phyloP scores from a whole-genome alignment of 208 protist genomes.

The Tritrichomonas foetus region DNA sequence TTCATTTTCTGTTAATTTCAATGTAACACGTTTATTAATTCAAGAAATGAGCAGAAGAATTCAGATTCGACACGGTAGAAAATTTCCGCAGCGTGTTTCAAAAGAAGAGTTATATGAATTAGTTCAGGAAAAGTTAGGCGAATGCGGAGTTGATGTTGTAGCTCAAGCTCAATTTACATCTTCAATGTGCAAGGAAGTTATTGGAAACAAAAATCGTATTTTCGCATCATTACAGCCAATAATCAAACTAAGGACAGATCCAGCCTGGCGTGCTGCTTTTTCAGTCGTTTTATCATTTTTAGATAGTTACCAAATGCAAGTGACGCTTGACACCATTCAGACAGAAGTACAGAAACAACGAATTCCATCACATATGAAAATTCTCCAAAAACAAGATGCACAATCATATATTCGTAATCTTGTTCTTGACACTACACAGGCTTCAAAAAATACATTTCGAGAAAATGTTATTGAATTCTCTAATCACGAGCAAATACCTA shows the following conservation, averaged over 20 bases:
- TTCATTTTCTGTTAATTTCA: too few species aligned
- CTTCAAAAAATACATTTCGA: too few species aligned
- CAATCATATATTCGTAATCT: too few species aligned
- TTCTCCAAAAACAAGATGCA: too few species aligned
- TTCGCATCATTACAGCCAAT: neutral
- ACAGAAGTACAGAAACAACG: neutral
- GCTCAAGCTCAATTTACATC: neutral
- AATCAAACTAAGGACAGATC: neutral
- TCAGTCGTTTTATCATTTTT: neutral
- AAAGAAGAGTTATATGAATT: neutral
- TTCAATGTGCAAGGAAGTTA: neutral
- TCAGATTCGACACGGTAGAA: neutral
- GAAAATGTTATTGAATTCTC: too few species aligned
- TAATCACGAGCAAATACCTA: too few species aligned
- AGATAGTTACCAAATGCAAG: neutral
- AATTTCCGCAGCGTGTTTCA: neutral
- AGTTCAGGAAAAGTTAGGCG: neutral
- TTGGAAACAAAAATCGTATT: neutral
- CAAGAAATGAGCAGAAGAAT: too few species aligned
- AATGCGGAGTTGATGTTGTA: neutral
- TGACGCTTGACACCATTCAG: neutral
- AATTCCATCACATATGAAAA: too few species aligned
- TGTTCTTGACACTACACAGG: too few species aligned
- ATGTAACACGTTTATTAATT: too few species aligned
- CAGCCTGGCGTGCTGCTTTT: neutral